Evolutionary conservation across 768 basidiomycete genomes (phyloP).

Genomic region (Hypsizygus marmoreus): DNA sequence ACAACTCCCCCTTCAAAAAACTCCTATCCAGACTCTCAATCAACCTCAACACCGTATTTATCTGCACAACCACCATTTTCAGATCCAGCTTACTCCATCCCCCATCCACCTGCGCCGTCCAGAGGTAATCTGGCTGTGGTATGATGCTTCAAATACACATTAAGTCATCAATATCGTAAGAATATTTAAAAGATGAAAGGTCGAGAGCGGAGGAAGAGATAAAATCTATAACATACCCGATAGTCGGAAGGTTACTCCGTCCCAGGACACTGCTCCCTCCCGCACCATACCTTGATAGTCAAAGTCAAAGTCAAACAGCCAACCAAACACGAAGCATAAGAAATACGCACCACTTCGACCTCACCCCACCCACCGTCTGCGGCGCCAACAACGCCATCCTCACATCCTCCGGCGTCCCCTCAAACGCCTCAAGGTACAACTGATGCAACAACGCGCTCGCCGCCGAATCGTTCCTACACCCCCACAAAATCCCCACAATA

Average conservation of each 20-base stretch:
- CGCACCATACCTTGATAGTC: slow-evolving; percentile 25
- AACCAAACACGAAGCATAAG: not conserved
- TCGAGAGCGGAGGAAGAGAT: no score
- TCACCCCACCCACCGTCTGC: slow-evolving; percentile 20
- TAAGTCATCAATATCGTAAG: not conserved
- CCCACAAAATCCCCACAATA: not conserved
- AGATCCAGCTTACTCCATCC: slow-evolving; percentile 32
- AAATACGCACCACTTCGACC: slow-evolving; percentile 23
- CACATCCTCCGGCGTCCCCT: slow-evolving; percentile 23
- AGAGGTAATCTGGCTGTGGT: slow-evolving; percentile 33
- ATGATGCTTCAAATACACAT: slow-evolving; percentile 24
- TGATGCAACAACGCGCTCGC: slow-evolving; percentile 23
- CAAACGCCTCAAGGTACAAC: slow-evolving; percentile 28
- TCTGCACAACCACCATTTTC: slow-evolving; percentile 25
- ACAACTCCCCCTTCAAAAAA: slow-evolving; percentile 3
- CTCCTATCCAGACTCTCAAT: slow-evolving; percentile 23
- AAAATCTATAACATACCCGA: no score
- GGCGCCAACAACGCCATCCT: slow-evolving; percentile 32
- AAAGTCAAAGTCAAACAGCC: not conserved
- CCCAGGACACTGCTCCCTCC: slow-evolving; percentile 31
- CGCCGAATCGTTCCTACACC: slow-evolving; percentile 25
- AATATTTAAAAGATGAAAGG: not conserved
- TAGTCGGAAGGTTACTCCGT: slow-evolving; percentile 26
- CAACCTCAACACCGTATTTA: slow-evolving; percentile 28
- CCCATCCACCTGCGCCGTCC: slow-evolving; percentile 30